Percentiles rank a stretch among this genome's conserved stretches.
Conservation (phyloP, 2,329 filamentous ascomycete species). For the Cryphonectria nitschkei region DNA sequence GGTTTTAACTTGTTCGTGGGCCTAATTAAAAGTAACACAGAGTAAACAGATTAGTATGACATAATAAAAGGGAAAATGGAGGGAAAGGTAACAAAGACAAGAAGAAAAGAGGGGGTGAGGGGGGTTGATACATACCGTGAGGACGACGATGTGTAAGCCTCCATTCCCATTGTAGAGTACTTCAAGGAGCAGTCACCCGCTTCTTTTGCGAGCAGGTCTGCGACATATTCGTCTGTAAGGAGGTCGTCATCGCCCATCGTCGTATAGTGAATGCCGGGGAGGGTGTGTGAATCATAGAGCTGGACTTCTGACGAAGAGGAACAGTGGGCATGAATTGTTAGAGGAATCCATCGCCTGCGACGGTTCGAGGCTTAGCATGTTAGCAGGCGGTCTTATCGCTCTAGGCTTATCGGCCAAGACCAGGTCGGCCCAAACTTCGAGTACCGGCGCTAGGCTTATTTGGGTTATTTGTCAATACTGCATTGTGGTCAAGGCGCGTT, state of each 20-base stretch:
- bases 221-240: slow-evolving; percentile 78
- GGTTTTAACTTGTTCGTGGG: slow-evolving; percentile 76
- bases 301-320: neutral
- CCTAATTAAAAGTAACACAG: slow-evolving; percentile 43
- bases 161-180: slow-evolving; percentile 75
- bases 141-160: slow-evolving; percentile 56
- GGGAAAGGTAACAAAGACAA: too few relatives aligned
- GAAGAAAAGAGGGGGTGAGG: slow-evolving; percentile 29
- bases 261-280: neutral
- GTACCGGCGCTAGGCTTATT: neutral
- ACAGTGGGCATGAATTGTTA: neutral
- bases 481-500: neutral
- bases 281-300: neutral
- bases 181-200: slow-evolving; percentile 73
- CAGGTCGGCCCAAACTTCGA: neutral
- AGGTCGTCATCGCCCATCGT: slow-evolving; percentile 53
- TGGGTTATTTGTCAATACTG: neutral
- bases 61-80: slow-evolving; percentile 21
- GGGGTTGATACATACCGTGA: slow-evolving; percentile 24
- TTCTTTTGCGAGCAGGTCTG: slow-evolving; percentile 77
- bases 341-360: neutral
- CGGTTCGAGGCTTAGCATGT: neutral
- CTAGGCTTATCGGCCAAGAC: slow-evolving; percentile 2
- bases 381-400: slow-evolving; percentile 2
- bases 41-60: neutral